phyloP scores from a whole-genome alignment of 129 eudicot species.

The Artemisia tridentata region DNA sequence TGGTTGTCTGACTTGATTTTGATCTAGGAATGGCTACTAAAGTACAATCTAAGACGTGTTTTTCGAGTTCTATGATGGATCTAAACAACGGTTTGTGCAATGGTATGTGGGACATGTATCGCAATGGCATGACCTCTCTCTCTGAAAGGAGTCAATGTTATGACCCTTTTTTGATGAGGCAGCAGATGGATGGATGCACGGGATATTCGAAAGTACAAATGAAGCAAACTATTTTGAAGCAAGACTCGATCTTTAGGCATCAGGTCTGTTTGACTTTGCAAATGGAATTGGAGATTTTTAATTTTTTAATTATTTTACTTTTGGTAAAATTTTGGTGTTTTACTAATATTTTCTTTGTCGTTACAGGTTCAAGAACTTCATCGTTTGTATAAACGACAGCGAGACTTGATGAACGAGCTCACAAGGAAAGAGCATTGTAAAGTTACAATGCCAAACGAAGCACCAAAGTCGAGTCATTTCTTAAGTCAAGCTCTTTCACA shows the following conservation, averaged over 20 bases:
- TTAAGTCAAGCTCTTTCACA: conserved; percentile 11
- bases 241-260: conserved; percentile 61
- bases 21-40: conserved; percentile 72
- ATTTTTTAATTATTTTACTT: background rate
- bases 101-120: conserved; percentile 45
- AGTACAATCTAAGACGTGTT: conserved; percentile 50
- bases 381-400: conserved; percentile 66
- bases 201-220: conserved; percentile 43
- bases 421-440: conserved; percentile 31
- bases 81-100: conserved; percentile 37
- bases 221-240: conserved; percentile 63
- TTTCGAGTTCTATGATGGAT: conserved; percentile 47
- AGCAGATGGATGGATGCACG: conserved; percentile 30
- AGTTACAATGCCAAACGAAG: background rate
- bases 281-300: background rate
- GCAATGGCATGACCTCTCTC: conserved; percentile 31
- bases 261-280: conserved; percentile 45
- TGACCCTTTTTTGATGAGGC: conserved; percentile 31
- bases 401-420: conserved; percentile 59
- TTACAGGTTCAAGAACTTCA: conserved; percentile 83
- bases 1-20: conserved; percentile 8
- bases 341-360: background rate
- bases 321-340: background rate
- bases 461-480: conserved; percentile 4
- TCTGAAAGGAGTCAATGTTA: conserved; percentile 27